phyloP scores from a whole-genome alignment of 768 basidiomycete genomes.

The Russula dissimulans region DNA sequence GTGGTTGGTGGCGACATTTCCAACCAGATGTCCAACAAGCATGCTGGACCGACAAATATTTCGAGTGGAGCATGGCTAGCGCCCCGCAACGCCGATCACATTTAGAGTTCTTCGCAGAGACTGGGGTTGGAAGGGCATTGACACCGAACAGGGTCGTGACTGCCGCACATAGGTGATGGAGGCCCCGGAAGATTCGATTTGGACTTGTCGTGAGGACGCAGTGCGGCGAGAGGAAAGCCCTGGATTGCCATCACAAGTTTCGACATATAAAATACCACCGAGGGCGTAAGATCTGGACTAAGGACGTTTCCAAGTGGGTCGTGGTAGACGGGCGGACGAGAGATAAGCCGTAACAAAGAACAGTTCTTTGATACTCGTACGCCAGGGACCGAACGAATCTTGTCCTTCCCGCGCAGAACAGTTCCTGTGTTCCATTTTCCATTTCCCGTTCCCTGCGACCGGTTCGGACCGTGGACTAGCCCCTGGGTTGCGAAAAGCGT shows the following conservation, averaged over 20 bases:
- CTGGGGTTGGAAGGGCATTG: neutral
- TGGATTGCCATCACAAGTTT: conserved; percentile 26
- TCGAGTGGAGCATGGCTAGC: conserved; percentile 35
- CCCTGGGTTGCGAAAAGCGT: too few species aligned
- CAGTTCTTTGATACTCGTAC: neutral
- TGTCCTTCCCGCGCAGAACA: neutral
- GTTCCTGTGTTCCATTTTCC: neutral
- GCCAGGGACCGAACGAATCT: neutral
- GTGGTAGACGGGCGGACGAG: neutral
- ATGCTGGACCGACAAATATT: conserved; percentile 47
- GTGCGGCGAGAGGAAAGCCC: conserved; percentile 33
- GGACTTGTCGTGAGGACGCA: conserved; percentile 40
- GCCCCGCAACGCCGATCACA: conserved; percentile 36
- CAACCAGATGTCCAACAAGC: conserved; percentile 38
- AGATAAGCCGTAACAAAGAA: neutral
- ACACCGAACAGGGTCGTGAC: conserved; percentile 3
- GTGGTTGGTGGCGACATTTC: neutral
- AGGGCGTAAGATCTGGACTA: conserved; percentile 27
- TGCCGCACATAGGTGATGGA: conserved; percentile 34
- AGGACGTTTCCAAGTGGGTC: too few species aligned
- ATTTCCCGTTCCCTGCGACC: too few species aligned
- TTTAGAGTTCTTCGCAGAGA: conserved; percentile 21
- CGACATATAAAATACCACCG: conserved; percentile 35
- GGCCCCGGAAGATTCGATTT: conserved; percentile 33
- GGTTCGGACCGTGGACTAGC: too few species aligned